phyloP scores from a whole-genome alignment of 2,329 filamentous ascomycete genomes.

The Diaporthe amygdali region DNA sequence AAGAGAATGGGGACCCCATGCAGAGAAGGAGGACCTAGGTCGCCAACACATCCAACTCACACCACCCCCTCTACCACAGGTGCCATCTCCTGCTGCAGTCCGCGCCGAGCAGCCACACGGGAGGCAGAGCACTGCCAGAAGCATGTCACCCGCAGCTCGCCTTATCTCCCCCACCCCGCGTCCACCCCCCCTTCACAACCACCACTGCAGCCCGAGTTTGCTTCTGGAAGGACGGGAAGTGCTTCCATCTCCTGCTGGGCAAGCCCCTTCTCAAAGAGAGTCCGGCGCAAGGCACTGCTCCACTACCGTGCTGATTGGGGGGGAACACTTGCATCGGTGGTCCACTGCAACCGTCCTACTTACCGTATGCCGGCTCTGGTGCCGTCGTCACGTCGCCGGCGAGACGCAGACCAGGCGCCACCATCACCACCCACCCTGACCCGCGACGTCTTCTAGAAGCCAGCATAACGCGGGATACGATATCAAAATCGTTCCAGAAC shows the following conservation, averaged over 20 bases:
- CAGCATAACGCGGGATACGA: slow-evolving; percentile 4
- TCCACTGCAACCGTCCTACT: background rate
- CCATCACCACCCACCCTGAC: background rate
- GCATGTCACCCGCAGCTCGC: slow-evolving; percentile 4
- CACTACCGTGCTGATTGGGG: background rate
- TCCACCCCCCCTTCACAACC: background rate
- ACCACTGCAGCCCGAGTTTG: background rate
- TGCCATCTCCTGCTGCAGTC: background rate
- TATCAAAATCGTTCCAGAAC: background rate
- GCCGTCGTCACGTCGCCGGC: slow-evolving; percentile 10
- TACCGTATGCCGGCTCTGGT: slow-evolving; percentile 13
- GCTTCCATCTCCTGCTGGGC: slow-evolving; percentile 7
- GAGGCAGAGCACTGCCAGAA: background rate
- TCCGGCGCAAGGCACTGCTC: slow-evolving; percentile 1
- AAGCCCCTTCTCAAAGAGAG: background rate
- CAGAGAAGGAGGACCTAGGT: background rate
- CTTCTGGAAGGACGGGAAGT: slow-evolving; percentile 18
- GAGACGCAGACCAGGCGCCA: background rate
- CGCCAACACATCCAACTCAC: background rate
- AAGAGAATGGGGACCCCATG: background rate
- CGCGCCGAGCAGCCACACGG: slow-evolving; percentile 1
- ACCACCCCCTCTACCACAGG: background rate
- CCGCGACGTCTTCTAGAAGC: slow-evolving; percentile 7
- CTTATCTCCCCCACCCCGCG: slow-evolving; percentile 6
- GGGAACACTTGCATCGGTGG: background rate